A percentile compares a stretch with the other conserved stretches of the same genome.
Evolutionary conservation across 2,329 filamentous ascomycete species (phyloP).

Genomic region (Monilinia fructicola): DNA sequence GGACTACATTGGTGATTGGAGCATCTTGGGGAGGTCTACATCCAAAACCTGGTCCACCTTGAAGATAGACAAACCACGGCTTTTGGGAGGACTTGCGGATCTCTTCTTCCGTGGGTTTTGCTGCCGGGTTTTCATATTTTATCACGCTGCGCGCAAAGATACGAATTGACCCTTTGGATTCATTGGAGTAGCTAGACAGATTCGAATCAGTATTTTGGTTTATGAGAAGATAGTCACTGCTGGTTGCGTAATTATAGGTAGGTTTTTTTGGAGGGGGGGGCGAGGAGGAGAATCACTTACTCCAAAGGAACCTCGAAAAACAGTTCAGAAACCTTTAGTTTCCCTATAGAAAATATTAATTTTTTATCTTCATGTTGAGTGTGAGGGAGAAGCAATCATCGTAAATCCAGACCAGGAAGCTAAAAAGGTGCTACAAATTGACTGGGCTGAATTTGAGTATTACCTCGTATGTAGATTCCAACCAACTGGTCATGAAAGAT

Average conservation of each 20-base stretch:
- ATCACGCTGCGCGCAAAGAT: slow-evolving; percentile 76
- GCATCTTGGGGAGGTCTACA: slow-evolving; percentile 73
- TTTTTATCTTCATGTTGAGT: too few species aligned
- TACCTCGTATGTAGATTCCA: too few species aligned
- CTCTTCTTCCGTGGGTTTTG: slow-evolving; percentile 42
- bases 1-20: slow-evolving; percentile 65
- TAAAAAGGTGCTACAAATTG: too few species aligned
- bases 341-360: slow-evolving; percentile 51
- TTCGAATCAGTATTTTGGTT: slow-evolving; percentile 43
- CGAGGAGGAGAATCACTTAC: slow-evolving; percentile 69
- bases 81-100: slow-evolving; percentile 49
- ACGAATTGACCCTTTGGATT: slow-evolving; percentile 55
- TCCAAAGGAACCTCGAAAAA: slow-evolving; percentile 86
- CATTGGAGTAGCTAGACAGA: slow-evolving; percentile 15
- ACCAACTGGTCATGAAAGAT: too few species aligned
- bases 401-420: too few species aligned
- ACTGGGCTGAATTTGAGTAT: too few species aligned
- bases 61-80: slow-evolving; percentile 69
- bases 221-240: slow-evolving; percentile 48
- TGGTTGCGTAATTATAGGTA: background rate
- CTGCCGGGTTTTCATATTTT: slow-evolving; percentile 58
- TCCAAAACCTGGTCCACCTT: slow-evolving; percentile 57
- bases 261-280: slow-evolving; percentile 46
- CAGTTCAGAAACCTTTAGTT: slow-evolving; percentile 75
- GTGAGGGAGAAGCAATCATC: too few species aligned